Percentiles rank a stretch among this genome's conserved stretches.
Evolutionary conservation across 139 green algal species (phyloP).

Genomic region (Tetraselmis chui): DNA sequence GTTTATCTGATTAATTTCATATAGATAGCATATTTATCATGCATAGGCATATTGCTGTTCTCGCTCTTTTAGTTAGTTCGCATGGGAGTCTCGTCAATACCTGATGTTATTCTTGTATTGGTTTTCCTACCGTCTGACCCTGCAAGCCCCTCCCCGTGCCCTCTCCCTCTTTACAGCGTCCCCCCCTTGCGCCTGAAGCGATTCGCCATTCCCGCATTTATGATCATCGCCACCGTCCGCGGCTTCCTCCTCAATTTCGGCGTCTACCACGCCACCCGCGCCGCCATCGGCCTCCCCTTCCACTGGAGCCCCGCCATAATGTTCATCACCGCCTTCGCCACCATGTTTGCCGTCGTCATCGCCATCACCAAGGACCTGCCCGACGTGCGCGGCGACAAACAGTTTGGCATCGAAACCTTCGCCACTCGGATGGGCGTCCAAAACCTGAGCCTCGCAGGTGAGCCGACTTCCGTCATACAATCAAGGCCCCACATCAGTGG

Average conservation of each 20-base stretch:
- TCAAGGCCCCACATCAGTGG: no score
- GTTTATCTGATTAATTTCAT: background rate
- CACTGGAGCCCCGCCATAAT: slow-evolving; percentile 74
- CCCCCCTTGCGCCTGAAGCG: slow-evolving; percentile 92
- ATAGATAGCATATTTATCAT: background rate
- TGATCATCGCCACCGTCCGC: slow-evolving; percentile 95
- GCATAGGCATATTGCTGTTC: background rate
- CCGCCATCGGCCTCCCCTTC: slow-evolving; percentile 84
- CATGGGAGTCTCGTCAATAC: no score
- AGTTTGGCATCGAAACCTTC: slow-evolving; percentile 89
- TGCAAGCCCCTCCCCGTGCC: background rate
- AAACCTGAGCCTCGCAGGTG: background rate
- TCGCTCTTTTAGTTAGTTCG: background rate
- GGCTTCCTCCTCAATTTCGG: slow-evolving; percentile 98
- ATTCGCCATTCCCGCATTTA: slow-evolving; percentile 86
- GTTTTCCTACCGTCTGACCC: background rate
- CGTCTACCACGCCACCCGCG: slow-evolving; percentile 90
- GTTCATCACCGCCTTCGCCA: slow-evolving; percentile 98
- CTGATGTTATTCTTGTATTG: no score
- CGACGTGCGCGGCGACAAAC: slow-evolving; percentile 90
- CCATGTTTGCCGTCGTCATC: slow-evolving; percentile 92
- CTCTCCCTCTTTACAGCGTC: slow-evolving; percentile 39
- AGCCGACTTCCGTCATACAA: no score
- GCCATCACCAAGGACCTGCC: slow-evolving; percentile 98
- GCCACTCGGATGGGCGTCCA: slow-evolving; percentile 77